Base-by-base conservation (phyloP, 345 rosid species). In the Sonneratia alba region DNA sequence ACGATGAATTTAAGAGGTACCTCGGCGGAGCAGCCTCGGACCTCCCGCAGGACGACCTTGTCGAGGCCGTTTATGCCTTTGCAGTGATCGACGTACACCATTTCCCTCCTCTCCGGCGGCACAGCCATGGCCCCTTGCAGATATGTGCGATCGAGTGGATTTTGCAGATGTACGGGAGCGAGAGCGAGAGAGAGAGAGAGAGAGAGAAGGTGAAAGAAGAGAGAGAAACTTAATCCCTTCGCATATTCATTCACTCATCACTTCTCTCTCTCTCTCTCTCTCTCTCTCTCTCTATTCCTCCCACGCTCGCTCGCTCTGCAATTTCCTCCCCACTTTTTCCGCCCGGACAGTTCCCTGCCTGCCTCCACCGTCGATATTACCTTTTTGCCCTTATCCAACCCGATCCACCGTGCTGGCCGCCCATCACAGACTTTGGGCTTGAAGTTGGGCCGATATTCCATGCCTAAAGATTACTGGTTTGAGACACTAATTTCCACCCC, bases 41-140 rank as follows among this genome's bases (percentile, higher is more conserved):
- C 76, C 72, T 86, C 91, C 2, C 94, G 82, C 71, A 93, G 73
- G 70, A 87, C 80, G 80, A 93, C 79, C 81, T 86, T 93, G 18
- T 88, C 88, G 76, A 93, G 89, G 73, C 92, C 94, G 67, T 88
- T 87, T 53, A 82, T 37, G 69, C 97, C 97, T 74, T 82, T 88
- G 77, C 89, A 76, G 70, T 62, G 79, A 78, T 87, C 86, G 21
- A 85, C 81, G 69, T 72, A 79, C 53, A 63, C 53, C 36, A 71
- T 13, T 24, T 70, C 77, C 72, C 27, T 43, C 51, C 66, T 73
- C 72, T 77, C 78, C 19, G 47, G 71, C 70, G 63, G 71, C 37
- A 37, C 53, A 43, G 75, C 76, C 75, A 70, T 80, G 73, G 36
- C 59, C n/a, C 11, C 18, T 53, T 53, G 66, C 36, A 9, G 37